Conservation (phyloP, 306 rosid genomes). For the Vicia faba region DNA sequence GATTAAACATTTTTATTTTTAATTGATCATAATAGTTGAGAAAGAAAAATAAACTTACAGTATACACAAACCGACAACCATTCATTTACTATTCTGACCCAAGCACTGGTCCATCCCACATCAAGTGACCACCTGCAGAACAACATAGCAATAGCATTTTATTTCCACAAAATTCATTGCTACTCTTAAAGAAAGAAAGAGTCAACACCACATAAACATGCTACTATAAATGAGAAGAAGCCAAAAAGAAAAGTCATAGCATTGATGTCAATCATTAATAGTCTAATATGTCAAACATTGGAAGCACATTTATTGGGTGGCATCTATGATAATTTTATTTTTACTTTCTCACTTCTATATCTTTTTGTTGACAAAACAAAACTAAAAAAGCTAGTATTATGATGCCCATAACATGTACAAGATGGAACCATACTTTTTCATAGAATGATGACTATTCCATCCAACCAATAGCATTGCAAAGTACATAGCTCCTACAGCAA, state of each 20-base stretch:
- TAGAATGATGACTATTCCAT: slow-evolving; percentile 83
- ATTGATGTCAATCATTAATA: not conserved
- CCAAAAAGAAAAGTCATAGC: not conserved
- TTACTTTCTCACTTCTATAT: not conserved
- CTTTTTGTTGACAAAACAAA: slow-evolving; percentile 13
- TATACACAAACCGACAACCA: slow-evolving; percentile 95
- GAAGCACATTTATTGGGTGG: not conserved
- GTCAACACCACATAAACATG: slow-evolving; percentile 24
- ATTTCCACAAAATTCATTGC: slow-evolving; percentile 11
- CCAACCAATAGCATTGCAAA: slow-evolving; percentile 94
- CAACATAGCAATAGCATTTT: not conserved
- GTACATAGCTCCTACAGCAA: slow-evolving; percentile 98
- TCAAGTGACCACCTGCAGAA: slow-evolving; percentile 89
- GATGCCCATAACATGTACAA: slow-evolving; percentile 5
- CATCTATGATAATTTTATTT: not conserved
- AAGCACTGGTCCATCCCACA: slow-evolving; percentile 96
- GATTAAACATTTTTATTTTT: not conserved
- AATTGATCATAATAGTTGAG: not conserved
- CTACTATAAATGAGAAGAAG: not conserved
- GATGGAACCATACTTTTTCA: slow-evolving; percentile 60
- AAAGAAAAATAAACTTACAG: slow-evolving; percentile 54
- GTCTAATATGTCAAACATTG: slow-evolving; percentile 1
- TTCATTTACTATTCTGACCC: slow-evolving; percentile 95
- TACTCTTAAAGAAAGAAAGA: slow-evolving; percentile 4
- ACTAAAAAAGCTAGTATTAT: not conserved